Evolutionary conservation across 495 filamentous ascomycete genomes (phyloP).

Genomic region (Tuber umbilicatum): DNA sequence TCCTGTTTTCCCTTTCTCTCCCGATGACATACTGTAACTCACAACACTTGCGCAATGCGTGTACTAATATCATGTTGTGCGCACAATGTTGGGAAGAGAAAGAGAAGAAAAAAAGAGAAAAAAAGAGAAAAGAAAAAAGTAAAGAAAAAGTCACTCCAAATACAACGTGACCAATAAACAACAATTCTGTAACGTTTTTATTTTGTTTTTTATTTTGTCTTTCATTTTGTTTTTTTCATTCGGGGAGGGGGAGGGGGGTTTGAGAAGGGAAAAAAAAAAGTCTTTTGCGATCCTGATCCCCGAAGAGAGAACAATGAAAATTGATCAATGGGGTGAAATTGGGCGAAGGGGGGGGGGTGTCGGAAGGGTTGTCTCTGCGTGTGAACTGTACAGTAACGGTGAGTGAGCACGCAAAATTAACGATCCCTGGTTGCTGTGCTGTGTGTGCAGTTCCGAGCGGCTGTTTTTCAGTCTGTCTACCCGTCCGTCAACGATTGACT

Average conservation of each 20-base stretch:
- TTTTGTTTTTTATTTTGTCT: neutral
- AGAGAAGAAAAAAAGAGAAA: neutral
- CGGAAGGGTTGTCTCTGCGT: neutral
- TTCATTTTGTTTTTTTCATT: neutral
- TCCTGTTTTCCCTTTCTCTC: neutral
- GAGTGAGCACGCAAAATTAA: neutral
- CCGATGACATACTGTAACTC: neutral
- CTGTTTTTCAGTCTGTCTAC: neutral
- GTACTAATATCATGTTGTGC: neutral
- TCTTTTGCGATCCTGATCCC: neutral
- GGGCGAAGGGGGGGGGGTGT: neutral
- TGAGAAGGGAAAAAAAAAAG: neutral
- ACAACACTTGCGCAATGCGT: neutral
- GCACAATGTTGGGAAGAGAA: neutral
- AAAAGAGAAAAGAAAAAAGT: neutral
- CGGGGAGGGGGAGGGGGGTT: too few species aligned
- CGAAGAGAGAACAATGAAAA: neutral
- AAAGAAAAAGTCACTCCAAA: slow-evolving; percentile 7
- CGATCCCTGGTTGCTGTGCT: neutral
- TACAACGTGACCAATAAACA: slow-evolving; percentile 3
- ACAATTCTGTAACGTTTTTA: slow-evolving; percentile 1
- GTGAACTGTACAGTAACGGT: neutral
- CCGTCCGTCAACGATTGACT: neutral
- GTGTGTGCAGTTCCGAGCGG: neutral
- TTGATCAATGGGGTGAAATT: neutral